Conservation (phyloP, 371 early-diverging fungal species). For the Actinomortierella ambigua region DNA sequence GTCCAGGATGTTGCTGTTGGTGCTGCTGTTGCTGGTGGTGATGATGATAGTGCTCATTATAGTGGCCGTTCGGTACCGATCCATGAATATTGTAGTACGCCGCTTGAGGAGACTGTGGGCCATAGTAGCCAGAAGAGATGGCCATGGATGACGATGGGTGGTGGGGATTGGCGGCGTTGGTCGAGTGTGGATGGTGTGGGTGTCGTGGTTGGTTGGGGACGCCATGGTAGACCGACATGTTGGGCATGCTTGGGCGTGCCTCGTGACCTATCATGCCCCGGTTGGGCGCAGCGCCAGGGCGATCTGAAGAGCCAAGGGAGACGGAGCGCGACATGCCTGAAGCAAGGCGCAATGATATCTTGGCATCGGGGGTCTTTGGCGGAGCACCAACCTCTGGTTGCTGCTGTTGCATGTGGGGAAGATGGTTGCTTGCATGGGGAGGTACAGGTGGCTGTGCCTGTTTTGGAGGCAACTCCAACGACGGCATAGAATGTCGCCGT, state of each 20-base stretch:
- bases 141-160: conserved; percentile 17
- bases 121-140: conserved; percentile 1
- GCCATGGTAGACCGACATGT: conserved; percentile 1
- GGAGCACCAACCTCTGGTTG: conserved; percentile 16
- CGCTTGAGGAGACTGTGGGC: conserved; percentile 2
- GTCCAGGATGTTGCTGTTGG: neutral
- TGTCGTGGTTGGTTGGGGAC: conserved; percentile 4
- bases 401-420: conserved; percentile 18
- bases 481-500: conserved; percentile 41
- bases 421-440: neutral
- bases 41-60: too few relatives aligned
- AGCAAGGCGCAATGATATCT: conserved; percentile 16
- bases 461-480: conserved; percentile 27
- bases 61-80: neutral
- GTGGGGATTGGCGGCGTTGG: neutral
- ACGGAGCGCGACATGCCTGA: conserved; percentile 32
- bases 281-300: conserved; percentile 3
- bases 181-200: conserved; percentile 9
- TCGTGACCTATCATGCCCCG: conserved; percentile 2
- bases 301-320: conserved; percentile 31
- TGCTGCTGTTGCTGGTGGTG: neutral
- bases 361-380: conserved; percentile 36
- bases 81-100: conserved; percentile 2
- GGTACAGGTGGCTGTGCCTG: conserved; percentile 13
- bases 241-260: conserved; percentile 11